A percentile compares a stretch with the other conserved stretches of the same genome.
These are phyloP conservation scores for Aspergillus sp. DNA, from an alignment of 2,329 filamentous ascomycete species.

Conservation along the genomic window DNA sequence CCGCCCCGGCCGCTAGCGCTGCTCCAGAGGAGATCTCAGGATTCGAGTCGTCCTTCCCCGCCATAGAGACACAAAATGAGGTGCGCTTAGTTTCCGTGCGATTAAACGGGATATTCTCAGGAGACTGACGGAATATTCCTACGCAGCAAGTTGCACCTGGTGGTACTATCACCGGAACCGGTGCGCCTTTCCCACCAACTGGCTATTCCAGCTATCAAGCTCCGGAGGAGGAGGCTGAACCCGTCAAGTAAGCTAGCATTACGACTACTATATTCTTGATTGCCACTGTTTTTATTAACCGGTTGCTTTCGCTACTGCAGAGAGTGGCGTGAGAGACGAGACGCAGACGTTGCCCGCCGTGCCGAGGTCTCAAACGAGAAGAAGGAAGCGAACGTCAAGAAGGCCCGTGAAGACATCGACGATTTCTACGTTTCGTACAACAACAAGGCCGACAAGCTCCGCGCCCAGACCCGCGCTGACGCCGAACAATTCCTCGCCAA, in stretches of 20 bases:
- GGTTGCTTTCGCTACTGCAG: conserved; percentile 25
- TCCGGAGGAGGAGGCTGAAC: conserved; percentile 75
- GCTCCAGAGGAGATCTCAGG: conserved; percentile 45
- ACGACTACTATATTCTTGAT: background rate
- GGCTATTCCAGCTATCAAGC: conserved; percentile 49
- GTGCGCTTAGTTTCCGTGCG: conserved; percentile 38
- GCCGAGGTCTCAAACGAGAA: conserved; percentile 75
- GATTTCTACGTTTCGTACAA: conserved; percentile 99
- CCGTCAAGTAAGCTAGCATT: conserved; percentile 52
- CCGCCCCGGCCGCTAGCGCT: conserved; percentile 11
- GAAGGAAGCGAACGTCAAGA: conserved; percentile 77
- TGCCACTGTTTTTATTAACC: background rate
- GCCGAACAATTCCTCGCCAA: conserved; percentile 85
- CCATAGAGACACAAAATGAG: conserved; percentile 67
- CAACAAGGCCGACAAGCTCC: conserved; percentile 90
- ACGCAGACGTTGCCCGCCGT: conserved; percentile 74
- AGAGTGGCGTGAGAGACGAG: conserved; percentile 86
- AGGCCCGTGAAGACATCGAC: conserved; percentile 90
- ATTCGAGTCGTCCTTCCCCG: conserved; percentile 89
- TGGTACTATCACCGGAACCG: conserved; percentile 70
- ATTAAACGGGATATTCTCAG: background rate
- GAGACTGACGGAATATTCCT: conserved; percentile 11
- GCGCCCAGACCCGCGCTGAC: conserved; percentile 80
- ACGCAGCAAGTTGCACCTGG: conserved; percentile 63
- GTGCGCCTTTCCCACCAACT: conserved; percentile 49